These are phyloP conservation scores for Nasturtium officinale DNA, from an alignment of 345 rosid species.

Conservation along the genomic window DNA sequence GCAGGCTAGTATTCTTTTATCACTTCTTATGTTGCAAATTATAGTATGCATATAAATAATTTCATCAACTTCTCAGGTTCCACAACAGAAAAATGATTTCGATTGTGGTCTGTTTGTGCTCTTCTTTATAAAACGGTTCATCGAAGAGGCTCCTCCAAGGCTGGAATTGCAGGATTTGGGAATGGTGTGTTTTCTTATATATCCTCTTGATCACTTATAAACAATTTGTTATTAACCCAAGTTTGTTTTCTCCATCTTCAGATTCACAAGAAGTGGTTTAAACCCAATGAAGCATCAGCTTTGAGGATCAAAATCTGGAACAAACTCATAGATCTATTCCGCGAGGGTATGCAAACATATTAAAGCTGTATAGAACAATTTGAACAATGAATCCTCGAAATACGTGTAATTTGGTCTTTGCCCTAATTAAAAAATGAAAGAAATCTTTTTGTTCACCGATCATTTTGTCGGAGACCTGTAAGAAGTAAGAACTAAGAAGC, in stretches of 20 bases:
- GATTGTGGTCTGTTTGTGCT: slow-evolving; percentile 95
- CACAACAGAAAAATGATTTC: slow-evolving; percentile 87
- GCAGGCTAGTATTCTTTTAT: slow-evolving; percentile 49
- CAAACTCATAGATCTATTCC: slow-evolving; percentile 56
- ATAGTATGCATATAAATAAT: background rate
- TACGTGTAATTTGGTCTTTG: slow-evolving; percentile 2
- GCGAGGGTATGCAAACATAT: slow-evolving; percentile 34
- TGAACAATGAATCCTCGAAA: background rate
- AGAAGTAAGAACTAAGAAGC: background rate
- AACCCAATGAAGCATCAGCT: slow-evolving; percentile 76
- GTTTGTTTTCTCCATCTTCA: slow-evolving; percentile 30
- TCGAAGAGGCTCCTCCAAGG: slow-evolving; percentile 76
- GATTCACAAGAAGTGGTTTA: slow-evolving; percentile 92
- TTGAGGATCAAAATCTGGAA: slow-evolving; percentile 66
- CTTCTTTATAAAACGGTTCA: slow-evolving; percentile 78
- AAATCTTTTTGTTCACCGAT: background rate
- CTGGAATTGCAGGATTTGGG: slow-evolving; percentile 66
- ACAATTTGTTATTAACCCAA: slow-evolving; percentile 6
- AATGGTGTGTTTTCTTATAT: slow-evolving; percentile 54
- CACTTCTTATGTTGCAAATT: background rate
- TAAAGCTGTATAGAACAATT: slow-evolving; percentile 19
- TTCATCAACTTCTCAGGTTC: slow-evolving; percentile 56
- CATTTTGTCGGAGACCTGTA: background rate
- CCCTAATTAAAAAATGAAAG: background rate
- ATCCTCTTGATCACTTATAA: background rate